phyloP scores from a whole-genome alignment of 2,329 filamentous ascomycete species.

The Hortaea werneckii region DNA sequence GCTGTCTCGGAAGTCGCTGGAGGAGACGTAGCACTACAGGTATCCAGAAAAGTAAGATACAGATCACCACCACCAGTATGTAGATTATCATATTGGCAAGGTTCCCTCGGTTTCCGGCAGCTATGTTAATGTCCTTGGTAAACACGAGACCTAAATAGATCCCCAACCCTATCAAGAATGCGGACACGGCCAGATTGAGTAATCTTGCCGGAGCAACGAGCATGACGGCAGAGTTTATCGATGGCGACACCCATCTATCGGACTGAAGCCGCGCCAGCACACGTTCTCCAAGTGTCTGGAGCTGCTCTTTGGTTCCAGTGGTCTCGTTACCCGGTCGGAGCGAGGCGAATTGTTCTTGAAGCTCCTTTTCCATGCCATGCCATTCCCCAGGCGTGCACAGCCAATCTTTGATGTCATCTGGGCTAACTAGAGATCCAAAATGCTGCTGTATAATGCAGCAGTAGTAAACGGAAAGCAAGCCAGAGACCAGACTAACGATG shows the following conservation, averaged over 20 bases:
- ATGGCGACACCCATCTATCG: neutral
- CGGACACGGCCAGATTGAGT: neutral
- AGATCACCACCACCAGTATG: neutral
- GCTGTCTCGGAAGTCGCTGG: neutral
- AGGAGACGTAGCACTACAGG: neutral
- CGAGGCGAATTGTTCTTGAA: neutral
- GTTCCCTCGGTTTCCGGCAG: neutral
- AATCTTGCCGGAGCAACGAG: neutral
- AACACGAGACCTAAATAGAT: neutral
- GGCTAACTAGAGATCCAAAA: neutral
- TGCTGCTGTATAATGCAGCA: neutral
- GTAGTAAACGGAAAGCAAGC: neutral
- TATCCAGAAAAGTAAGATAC: neutral
- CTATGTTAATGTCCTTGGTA: neutral
- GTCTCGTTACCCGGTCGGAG: neutral
- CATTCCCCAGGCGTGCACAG: neutral
- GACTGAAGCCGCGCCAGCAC: neutral
- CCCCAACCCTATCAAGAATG: neutral
- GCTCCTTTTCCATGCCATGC: neutral
- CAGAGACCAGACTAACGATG: neutral
- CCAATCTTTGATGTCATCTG: neutral
- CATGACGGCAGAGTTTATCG: neutral
- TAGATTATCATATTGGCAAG: neutral
- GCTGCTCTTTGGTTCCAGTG: neutral
- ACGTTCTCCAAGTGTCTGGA: neutral